Conservation (phyloP, 306 rosid genomes). For the Carpinus fangiana region DNA sequence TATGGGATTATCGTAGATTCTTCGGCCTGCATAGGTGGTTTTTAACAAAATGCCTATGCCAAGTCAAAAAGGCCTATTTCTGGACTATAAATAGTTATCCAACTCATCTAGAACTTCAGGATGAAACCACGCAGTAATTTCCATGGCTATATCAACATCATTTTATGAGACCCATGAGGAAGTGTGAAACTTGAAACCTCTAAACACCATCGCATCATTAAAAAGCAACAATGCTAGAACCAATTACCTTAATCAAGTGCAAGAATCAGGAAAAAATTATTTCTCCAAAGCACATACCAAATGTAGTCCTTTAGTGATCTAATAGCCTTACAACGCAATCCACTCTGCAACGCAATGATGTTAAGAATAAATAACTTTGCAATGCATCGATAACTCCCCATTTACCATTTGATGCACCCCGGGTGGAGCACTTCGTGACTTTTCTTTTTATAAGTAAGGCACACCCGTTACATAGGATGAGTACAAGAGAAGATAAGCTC, state of each 20-base stretch:
- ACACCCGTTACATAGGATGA: too few relatives aligned
- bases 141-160: background rate
- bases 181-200: background rate
- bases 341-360: background rate
- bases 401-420: too few relatives aligned
- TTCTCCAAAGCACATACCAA: too few relatives aligned
- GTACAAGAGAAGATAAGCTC: too few relatives aligned
- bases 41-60: background rate
- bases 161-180: too few relatives aligned
- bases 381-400: too few relatives aligned
- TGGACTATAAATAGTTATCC: background rate
- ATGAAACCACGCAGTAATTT: too few relatives aligned
- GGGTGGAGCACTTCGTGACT: too few relatives aligned
- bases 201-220: background rate
- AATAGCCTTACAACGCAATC: background rate
- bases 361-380: too few relatives aligned
- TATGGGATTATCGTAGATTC: background rate
- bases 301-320: background rate
- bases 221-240: background rate
- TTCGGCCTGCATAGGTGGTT: background rate
- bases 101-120: background rate
- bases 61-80: too few relatives aligned
- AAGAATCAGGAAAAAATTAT: background rate
- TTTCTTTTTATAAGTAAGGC: too few relatives aligned
- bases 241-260: background rate